These are phyloP conservation scores for Myxozyma lipomycoides DNA, from an alignment of 805 yeast species.

Conservation along the genomic window DNA sequence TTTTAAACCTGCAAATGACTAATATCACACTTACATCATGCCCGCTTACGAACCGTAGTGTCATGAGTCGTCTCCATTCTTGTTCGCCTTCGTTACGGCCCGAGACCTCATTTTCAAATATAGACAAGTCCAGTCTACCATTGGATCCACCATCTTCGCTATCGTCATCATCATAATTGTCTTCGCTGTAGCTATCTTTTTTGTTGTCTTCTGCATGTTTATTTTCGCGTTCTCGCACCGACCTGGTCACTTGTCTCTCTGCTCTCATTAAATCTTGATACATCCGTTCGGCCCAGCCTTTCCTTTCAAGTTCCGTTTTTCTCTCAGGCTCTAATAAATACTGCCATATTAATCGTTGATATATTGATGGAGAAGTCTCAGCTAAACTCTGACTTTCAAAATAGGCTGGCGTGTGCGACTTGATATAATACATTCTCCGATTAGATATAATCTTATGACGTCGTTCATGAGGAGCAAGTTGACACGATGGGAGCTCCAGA, in stretches of 20 bases:
- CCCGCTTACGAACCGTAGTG: constrained; percentile 20
- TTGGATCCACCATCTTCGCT: neutral
- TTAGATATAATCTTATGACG: constrained; percentile 10
- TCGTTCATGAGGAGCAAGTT: constrained; percentile 1
- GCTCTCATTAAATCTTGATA: constrained; percentile 25
- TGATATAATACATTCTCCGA: constrained; percentile 19
- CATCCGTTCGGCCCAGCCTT: constrained; percentile 26
- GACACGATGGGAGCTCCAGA: neutral
- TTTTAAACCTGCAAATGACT: neutral
- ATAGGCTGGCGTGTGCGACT: constrained; percentile 7
- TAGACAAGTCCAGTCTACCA: constrained; percentile 1
- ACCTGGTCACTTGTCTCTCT: neutral
- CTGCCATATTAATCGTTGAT: constrained; percentile 16
- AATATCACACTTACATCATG: constrained; percentile 13
- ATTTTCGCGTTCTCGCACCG: constrained; percentile 1
- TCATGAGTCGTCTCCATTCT: constrained; percentile 20
- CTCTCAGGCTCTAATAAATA: constrained; percentile 18
- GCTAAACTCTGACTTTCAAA: constrained; percentile 12
- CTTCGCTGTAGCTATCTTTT: neutral
- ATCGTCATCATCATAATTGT: neutral
- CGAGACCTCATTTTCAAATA: constrained; percentile 1
- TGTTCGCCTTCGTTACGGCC: constrained; percentile 14
- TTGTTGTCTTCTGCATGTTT: constrained; percentile 6
- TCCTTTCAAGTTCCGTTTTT: constrained; percentile 5
- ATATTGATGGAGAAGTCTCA: constrained; percentile 15